A percentile compares a stretch with the other conserved stretches of the same genome.
Evolutionary conservation across 2,329 filamentous ascomycete genomes (phyloP).

Genomic region (Curvularia sp.): DNA sequence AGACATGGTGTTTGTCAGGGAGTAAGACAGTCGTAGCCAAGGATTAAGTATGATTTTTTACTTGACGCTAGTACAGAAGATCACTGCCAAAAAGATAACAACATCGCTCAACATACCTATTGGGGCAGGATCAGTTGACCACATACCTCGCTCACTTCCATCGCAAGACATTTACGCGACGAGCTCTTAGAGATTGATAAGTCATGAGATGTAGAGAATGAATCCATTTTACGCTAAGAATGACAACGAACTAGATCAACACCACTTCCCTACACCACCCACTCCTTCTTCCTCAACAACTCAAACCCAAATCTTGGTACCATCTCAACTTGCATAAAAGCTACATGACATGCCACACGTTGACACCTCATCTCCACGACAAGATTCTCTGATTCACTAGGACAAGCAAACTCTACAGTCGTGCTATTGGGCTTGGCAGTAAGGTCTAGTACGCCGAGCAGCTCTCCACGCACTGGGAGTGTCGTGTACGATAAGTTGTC

Average conservation of each 20-base stretch:
- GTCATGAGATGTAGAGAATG: neutral
- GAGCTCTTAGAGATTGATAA: neutral
- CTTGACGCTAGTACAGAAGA: neutral
- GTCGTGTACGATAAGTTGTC: neutral
- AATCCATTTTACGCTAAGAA: neutral
- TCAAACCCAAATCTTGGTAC: slow-evolving; percentile 12
- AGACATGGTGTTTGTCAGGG: slow-evolving; percentile 12
- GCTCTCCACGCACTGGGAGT: neutral
- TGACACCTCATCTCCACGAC: neutral
- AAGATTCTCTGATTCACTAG: neutral
- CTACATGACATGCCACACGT: neutral
- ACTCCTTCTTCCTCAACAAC: slow-evolving; percentile 10
- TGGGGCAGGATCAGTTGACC: neutral
- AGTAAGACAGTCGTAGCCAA: neutral
- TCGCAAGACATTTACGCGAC: neutral
- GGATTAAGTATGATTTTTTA: neutral
- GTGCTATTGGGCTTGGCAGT: neutral
- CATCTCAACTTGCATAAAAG: slow-evolving; percentile 19
- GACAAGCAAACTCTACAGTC: neutral
- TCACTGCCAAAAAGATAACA: neutral
- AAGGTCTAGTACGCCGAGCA: neutral
- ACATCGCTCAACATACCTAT: neutral
- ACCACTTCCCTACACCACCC: neutral
- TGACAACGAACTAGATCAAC: neutral
- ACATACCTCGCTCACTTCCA: neutral